These are phyloP conservation scores for Colletotrichum sp. DNA, from an alignment of 2,329 filamentous ascomycete species.

Conservation along the genomic window DNA sequence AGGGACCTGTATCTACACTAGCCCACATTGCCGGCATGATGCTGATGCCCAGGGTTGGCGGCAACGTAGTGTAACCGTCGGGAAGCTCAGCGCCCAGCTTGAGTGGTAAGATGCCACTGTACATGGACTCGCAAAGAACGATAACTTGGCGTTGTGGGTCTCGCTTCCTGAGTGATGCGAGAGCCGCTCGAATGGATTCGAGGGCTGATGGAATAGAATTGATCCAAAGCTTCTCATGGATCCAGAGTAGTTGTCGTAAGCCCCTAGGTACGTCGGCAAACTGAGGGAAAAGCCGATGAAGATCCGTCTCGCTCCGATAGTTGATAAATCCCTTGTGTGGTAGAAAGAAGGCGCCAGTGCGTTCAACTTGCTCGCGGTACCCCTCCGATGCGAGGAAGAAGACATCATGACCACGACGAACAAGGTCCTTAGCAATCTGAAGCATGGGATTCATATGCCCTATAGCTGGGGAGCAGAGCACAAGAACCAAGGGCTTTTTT, in stretches of 20 bases:
- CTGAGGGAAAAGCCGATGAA: background rate
- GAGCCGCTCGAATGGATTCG: slow-evolving; percentile 22
- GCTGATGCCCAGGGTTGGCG: slow-evolving; percentile 41
- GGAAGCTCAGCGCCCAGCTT: slow-evolving; percentile 39
- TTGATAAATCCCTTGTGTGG: background rate
- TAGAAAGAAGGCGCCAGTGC: slow-evolving; percentile 38
- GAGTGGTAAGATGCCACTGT: slow-evolving; percentile 41
- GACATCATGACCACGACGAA: slow-evolving; percentile 25
- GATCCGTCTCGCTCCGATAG: background rate
- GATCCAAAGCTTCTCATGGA: background rate
- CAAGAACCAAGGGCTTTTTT: background rate
- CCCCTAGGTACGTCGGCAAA: slow-evolving; percentile 13
- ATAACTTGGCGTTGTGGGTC: slow-evolving; percentile 42
- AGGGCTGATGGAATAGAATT: background rate
- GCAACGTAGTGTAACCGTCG: slow-evolving; percentile 36
- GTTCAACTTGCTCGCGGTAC: slow-evolving; percentile 33
- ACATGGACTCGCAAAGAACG: slow-evolving; percentile 43
- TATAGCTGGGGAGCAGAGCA: background rate
- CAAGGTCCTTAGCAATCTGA: background rate
- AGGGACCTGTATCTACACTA: slow-evolving; percentile 42
- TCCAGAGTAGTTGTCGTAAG: slow-evolving; percentile 10
- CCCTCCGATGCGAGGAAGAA: slow-evolving; percentile 36
- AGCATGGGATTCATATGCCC: background rate
- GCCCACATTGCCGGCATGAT: slow-evolving; percentile 37
- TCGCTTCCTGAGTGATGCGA: slow-evolving; percentile 34